Base-by-base conservation (phyloP, 1,284 basidiomycete species). In the Quambalaria eucalypti region DNA sequence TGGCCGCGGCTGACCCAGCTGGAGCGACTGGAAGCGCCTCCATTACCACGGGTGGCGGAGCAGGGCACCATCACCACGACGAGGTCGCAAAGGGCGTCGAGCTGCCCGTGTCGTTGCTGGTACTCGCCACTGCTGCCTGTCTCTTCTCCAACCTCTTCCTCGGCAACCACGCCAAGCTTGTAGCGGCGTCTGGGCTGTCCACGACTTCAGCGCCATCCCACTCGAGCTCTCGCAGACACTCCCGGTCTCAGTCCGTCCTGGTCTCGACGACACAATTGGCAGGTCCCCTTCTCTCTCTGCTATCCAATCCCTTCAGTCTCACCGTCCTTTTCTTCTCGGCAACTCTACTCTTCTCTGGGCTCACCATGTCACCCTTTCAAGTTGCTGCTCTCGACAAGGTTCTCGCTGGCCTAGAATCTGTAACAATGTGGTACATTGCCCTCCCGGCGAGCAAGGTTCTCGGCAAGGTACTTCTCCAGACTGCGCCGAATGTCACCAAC, bases 361-460 rank as follows among this genome's bases (percentile, higher is more conserved):
- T 74, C 1, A 59, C 65, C 12, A 62, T 75, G 60, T 71, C 69
- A 0, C 54, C 65, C 19, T 44, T 68, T 10, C 70, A 74, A 46
- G 64, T 72, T 0, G 68, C 72, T 6, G 69, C 70, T 21, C 53
- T 75, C 28, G 73, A 75, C 55, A 75, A 75, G 56, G 66, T 75
- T 4, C 57, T 74, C 3, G 73, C 73, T 0, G 69, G 69, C 0
- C 57, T 75, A 10, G 69, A 75, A 40, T 62, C 65, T 36, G 69
- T 68, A 4, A 55, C 58, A 0, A 75, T 75, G 73, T 62, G 69
- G 28, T 75, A 68, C 52, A 52, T 73, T 26, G 67, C 69, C 6
- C 65, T 62, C 28, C 69, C 70, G 0, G 73, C 73, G 1, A 60
- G 64, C 16, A 58, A 63, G 21, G 70, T 70, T 5, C 53, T 75